Base-by-base conservation (phyloP, 305 asterid genomes). In the Fraxinus dipetala region DNA sequence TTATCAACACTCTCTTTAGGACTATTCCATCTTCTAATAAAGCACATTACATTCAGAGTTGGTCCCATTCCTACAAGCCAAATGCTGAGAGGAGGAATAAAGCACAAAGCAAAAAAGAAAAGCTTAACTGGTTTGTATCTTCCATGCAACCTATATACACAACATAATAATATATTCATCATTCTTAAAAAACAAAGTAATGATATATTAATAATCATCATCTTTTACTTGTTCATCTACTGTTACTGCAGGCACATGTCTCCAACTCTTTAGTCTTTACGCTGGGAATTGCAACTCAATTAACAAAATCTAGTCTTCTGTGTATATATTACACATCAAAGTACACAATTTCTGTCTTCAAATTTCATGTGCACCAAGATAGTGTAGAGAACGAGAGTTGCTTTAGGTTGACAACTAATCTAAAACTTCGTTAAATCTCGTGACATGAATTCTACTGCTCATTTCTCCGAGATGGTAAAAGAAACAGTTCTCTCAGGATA, bases 1-100 rank as follows among this genome's bases (percentile, higher is more conserved):
- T 93, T 85, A 86, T 86, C 89, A 89, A 94, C 90, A 86, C 94
- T 84, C 90, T 88, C 97, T 91, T 93, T 91, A 93, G 90, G 97
- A 93, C 97, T 90, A 90, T 92, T 88, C 97, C 94, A 91, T 89
- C 89, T 91, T 91, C 95, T 89, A 92, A 89, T 87, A 93, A 95
- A 93, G 97, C 85, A 86, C 85, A 88, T 75, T 67, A 86, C 84
- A 87, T 82, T 43, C 87, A 89, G 75, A 74, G 32, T 83, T 67
- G 73, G 73, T 67, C 73, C 73, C 73, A 65, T 65, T 65, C 73
- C 34, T 2, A 4, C 26, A 10, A 3, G 30, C 16, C 30, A 20
- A 61, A 61, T 78, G 84, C 80, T 16, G 31, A 67, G 34, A 11
- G 34, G 28, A 0, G 20, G 43, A 78, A 59, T 32, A 63, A 77